phyloP scores from a whole-genome alignment of 148 eudicot genomes.

The Polygonum maritimum region DNA sequence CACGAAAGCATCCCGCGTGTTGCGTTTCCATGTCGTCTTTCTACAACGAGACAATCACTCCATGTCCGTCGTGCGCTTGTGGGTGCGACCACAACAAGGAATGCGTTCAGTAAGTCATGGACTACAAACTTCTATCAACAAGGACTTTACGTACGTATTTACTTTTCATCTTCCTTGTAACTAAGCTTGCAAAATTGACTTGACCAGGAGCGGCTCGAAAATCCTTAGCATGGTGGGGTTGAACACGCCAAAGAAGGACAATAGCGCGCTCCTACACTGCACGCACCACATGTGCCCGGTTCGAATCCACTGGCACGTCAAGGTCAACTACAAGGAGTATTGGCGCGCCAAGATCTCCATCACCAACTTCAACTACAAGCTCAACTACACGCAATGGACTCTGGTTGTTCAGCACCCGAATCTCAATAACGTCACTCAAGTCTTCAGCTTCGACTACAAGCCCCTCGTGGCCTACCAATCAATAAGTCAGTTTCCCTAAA shows the following conservation, averaged over 20 bases:
- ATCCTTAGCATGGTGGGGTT: conserved; percentile 23
- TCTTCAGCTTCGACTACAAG: conserved; percentile 57
- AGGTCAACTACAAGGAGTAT: conserved; percentile 49
- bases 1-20: conserved; percentile 48
- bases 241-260: conserved; percentile 41
- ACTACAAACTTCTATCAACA: neutral
- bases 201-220: conserved; percentile 33
- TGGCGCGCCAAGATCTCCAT: conserved; percentile 45
- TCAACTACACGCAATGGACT: conserved; percentile 48
- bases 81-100: conserved; percentile 52
- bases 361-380: conserved; percentile 45
- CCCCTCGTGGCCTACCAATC: conserved; percentile 46
- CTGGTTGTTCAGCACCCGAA: conserved; percentile 60
- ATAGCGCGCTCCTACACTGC: conserved; percentile 37
- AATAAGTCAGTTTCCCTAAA: neutral
- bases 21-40: conserved; percentile 76
- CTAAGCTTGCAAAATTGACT: neutral
- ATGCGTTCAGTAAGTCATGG: neutral
- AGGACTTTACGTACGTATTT: neutral
- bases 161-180: neutral
- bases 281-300: conserved; percentile 61
- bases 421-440: conserved; percentile 51
- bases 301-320: conserved; percentile 59
- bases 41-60: conserved; percentile 59
- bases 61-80: conserved; percentile 66